Percentiles rank a stretch among this genome's conserved stretches.
Evolutionary conservation across 2,329 filamentous ascomycete genomes (phyloP).

Genomic region (Alternaria viburni): DNA sequence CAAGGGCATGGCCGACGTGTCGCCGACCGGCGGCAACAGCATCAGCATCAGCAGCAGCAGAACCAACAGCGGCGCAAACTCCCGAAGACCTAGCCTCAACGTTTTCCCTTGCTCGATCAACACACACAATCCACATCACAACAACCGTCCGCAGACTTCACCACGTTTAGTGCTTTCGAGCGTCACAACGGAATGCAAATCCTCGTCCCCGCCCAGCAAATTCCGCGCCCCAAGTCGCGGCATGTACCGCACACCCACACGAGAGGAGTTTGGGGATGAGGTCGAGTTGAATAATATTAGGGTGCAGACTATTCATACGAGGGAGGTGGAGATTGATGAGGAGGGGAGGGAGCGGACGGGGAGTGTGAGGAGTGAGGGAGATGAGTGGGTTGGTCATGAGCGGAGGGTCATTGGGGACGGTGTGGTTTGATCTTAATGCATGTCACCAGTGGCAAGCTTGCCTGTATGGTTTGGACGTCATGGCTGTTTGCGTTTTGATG

Average conservation of each 20-base stretch:
- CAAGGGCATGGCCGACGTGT: not conserved
- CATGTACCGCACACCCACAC: not conserved
- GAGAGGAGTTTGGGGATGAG: conserved; percentile 14
- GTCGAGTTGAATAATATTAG: conserved; percentile 25
- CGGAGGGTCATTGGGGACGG: not conserved
- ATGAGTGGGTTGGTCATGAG: not conserved
- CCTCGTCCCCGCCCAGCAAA: not conserved
- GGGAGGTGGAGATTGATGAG: conserved; percentile 15
- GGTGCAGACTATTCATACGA: conserved; percentile 20
- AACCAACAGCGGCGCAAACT: not conserved
- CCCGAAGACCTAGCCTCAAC: not conserved
- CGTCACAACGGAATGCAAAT: not conserved
- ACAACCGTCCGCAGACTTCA: not conserved
- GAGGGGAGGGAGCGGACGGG: not conserved
- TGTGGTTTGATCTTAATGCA: not conserved
- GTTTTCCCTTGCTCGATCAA: not conserved
- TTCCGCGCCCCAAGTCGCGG: not conserved
- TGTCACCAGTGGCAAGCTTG: not conserved
- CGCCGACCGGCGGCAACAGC: not conserved
- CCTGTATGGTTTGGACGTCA: not conserved
- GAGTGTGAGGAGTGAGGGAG: not conserved
- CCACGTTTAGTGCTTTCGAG: not conserved
- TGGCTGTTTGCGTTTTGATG: not conserved
- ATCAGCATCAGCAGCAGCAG: not conserved
- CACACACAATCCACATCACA: not conserved